A percentile compares a stretch with the other conserved stretches of the same genome.
phyloP scores from a whole-genome alignment of 129 eudicot species.

The Saposhnikovia divaricata region DNA sequence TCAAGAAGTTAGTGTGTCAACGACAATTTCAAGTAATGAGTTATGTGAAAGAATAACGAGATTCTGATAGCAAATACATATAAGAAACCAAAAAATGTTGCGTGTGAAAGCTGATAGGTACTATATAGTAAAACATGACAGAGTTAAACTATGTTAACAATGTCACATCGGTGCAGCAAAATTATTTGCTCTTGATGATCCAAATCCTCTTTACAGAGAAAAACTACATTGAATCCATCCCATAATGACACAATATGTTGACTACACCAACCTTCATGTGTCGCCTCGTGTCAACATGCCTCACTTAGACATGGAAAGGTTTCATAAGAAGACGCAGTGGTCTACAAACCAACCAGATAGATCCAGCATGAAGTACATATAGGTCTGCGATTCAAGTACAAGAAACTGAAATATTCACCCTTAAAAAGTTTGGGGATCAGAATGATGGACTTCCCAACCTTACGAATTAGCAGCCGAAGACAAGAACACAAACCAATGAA shows the following conservation, averaged over 20 bases:
- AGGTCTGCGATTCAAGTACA: slow-evolving; percentile 47
- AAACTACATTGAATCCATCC: slow-evolving; percentile 14
- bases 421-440: slow-evolving; percentile 30
- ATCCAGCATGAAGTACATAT: slow-evolving; percentile 33
- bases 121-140: not conserved
- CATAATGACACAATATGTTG: slow-evolving; percentile 17
- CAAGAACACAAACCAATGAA: not conserved
- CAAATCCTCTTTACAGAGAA: slow-evolving; percentile 3
- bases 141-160: not conserved
- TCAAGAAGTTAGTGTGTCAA: not conserved
- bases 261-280: slow-evolving; percentile 43
- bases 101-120: not conserved
- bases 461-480: slow-evolving; percentile 8
- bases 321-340: slow-evolving; percentile 34
- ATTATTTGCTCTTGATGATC: not conserved
- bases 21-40: not conserved
- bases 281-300: slow-evolving; percentile 30
- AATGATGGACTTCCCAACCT: slow-evolving; percentile 3
- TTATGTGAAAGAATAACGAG: not conserved
- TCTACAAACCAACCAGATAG: slow-evolving; percentile 28
- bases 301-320: slow-evolving; percentile 37
- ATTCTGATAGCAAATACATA: not conserved
- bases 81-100: not conserved
- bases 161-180: slow-evolving; percentile 3
- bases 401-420: slow-evolving; percentile 43